Evolutionary conservation across 2,329 filamentous ascomycete genomes (phyloP), one percentile per base, ranked within the genome.

Genomic region (Westerdykella sp.): DNA sequence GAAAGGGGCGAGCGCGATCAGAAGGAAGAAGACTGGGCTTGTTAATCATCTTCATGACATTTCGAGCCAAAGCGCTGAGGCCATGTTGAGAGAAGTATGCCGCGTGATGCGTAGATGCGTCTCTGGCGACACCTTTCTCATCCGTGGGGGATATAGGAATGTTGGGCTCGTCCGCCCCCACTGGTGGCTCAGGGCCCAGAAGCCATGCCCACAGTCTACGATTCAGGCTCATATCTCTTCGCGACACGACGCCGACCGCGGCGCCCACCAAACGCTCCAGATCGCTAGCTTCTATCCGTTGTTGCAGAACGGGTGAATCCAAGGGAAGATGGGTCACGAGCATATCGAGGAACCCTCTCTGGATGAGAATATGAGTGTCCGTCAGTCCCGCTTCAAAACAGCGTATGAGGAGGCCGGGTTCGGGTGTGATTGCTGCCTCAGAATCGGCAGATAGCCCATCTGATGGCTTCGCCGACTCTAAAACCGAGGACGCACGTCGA

Each of bases 151-250:
- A 77, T 15, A 48, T 51, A 23, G 50, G 40, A 40, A 43, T 49
- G 3, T 62, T 59, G 16, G 50, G 52, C 5, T 40, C 51, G 5
- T 65, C 62, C 78, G 51, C 41, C 23, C 63, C 69, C 35, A 59
- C 57, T 4, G 66, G 50, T n/a, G 73, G 65, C 41, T 81, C 87
- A 2, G 90, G 90, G 0, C 93, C 93, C 2, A 98, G 74, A 47
- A 97, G 83, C 93, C 93, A 98, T 35, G 86, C 81, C 89, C 91
- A 97, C n/a, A 98, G 71, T 31, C 93, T 80, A 55, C 93, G 77
- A 63, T 98, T 98, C 39, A 98, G 72, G 61, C 91, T 95, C 93
- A 98, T 98, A 51, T 98, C 93, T 67, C 90, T 81, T 39, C 93
- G 79, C 15, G 83, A 83, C 1, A 97, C 88, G 15, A 98, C 90